A percentile compares a stretch with the other conserved stretches of the same genome.
These are phyloP conservation scores for Gloeostereum incarnatum DNA, from an alignment of 768 basidiomycete genomes.

Conservation along the genomic window DNA sequence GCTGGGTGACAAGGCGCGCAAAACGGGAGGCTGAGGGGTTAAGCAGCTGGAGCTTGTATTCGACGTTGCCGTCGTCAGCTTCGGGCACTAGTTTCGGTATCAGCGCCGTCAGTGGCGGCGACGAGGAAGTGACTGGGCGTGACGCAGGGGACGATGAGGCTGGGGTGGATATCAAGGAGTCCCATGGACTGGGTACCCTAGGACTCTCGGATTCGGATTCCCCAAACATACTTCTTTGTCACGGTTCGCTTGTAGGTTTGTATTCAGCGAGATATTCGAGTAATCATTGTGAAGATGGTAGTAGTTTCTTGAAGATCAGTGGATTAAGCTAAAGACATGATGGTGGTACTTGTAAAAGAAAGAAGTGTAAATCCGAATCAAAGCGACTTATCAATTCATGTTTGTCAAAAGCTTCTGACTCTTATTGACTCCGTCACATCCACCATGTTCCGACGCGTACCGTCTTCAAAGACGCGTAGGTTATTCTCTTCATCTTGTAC, in stretches of 20 bases:
- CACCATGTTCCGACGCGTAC: too few relatives aligned
- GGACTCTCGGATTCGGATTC: conserved; percentile 78
- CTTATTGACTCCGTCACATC: too few relatives aligned
- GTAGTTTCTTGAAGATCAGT: too few relatives aligned
- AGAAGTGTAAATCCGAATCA: too few relatives aligned
- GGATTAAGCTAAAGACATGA: too few relatives aligned
- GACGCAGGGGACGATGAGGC: conserved; percentile 26
- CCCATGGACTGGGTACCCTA: conserved; percentile 77
- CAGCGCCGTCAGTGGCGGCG: neutral
- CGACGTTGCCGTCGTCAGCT: conserved; percentile 80
- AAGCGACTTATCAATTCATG: too few relatives aligned
- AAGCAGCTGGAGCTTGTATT: conserved; percentile 90
- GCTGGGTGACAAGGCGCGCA: conserved; percentile 81
- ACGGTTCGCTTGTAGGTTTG: conserved; percentile 4
- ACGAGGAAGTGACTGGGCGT: conserved; percentile 10
- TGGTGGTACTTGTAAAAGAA: too few relatives aligned
- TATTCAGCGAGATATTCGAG: conserved; percentile 40
- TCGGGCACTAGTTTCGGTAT: conserved; percentile 71
- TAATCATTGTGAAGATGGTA: conserved; percentile 30
- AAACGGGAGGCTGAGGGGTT: conserved; percentile 71
- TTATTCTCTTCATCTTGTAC: too few relatives aligned
- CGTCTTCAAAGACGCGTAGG: too few relatives aligned
- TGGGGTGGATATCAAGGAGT: conserved; percentile 55
- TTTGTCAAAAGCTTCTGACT: too few relatives aligned
- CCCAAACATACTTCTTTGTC: conserved; percentile 75